Evolutionary conservation across 768 basidiomycete genomes (phyloP), one percentile per base, ranked within the genome.

Genomic region (Leccinum fibrillosum): DNA sequence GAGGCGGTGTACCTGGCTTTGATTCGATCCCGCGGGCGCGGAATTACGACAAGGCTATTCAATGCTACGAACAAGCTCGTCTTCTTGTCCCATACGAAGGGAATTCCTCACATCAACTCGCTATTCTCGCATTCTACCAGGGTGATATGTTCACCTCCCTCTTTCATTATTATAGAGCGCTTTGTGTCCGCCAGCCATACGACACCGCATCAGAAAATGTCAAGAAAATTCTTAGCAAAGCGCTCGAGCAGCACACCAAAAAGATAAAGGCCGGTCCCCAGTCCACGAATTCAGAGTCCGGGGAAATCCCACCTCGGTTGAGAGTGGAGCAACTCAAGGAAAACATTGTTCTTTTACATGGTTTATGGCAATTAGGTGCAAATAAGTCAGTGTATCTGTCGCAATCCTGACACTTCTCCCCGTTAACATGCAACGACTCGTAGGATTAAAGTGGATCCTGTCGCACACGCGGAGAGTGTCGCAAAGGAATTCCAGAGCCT

Each of bases 81-180:
- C 68, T 86, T 30, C 79, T 99, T 9, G 76, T 90, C 6, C 96
- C 97, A 0, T 80, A 88, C 55, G 92, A 96, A 62, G 97, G 96
- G 63, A 95, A 98, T 67, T 84, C 97, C 1, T 96, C 90, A 19
- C 96, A 98, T 70, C 97, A 98, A 72, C 85, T 98, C 19, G 97
- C 96, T 4, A 95, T 98, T 59, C 82, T 98, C 32, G 83, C 93
- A 2, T 86, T 88, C 5, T 95, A 97, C 71, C 80, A 88, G 64
- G 81, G 82, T 60, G 93, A 98, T 73, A 78, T 82, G n/a, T 94
- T 96, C 66, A 74, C 78, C 32, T 87, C 91, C 30, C 76, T 92
- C 9, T 81, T 90, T 53, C 89, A 94, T 72, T 96, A 98, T 72
- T 94, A 94, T 69, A 88, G 94, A 30, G 91, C 96, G 2, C 78